Base-by-base conservation (phyloP, 2,329 filamentous ascomycete genomes). In the Immersiporthe knoxdaviesiana region DNA sequence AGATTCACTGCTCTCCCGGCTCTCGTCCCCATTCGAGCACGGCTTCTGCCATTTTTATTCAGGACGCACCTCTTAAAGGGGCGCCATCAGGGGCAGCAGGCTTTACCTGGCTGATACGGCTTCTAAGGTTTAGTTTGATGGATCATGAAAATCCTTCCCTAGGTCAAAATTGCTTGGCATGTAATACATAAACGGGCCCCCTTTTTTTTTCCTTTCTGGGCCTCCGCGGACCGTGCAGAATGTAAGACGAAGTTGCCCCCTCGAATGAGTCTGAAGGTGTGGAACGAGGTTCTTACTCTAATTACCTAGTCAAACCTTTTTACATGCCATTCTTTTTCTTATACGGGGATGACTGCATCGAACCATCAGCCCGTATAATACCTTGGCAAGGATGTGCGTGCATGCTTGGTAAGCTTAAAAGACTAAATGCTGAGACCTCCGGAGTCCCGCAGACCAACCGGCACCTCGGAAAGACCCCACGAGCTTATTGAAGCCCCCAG, bases 271-370 rank as follows among this genome's bases (percentile, higher is more conserved):
- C 24, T 2, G 11, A 39, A 39, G 8, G 35, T 35, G 37, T 39
- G 37, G 37, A 39, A 39, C 37, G 24, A 32, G 27, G 10, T 27
- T n/a, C 8, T 8, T 35, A 35, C 35, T 35, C 4, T 8, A 35
- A 8, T 35, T 4, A 54, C 10, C 6, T 44, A 44, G 47, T n/a
- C 7, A 12, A 27, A 30, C 12, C 24, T 30, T 16, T 27, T 16
- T 24, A 30, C n/a, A 18, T 56, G 6, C 8, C 52, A 18, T 32
- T n/a, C n/a, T n/a, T n/a, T n/a, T n/a, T n/a, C 14, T 30, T 30
- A 56, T 63, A 35, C 60, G 16, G 27, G 16, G 27, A 63, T 52
- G 61, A 63, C 41, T 37, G 61, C 61, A 52, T 24, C 24, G 6
- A 7, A 4, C 16, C n/a, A 41, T 47, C 61, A 47, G 39, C 37